Evolutionary conservation across 176 grass and related monocot genomes (phyloP).

Genomic region (Elymus sibiricus): DNA sequence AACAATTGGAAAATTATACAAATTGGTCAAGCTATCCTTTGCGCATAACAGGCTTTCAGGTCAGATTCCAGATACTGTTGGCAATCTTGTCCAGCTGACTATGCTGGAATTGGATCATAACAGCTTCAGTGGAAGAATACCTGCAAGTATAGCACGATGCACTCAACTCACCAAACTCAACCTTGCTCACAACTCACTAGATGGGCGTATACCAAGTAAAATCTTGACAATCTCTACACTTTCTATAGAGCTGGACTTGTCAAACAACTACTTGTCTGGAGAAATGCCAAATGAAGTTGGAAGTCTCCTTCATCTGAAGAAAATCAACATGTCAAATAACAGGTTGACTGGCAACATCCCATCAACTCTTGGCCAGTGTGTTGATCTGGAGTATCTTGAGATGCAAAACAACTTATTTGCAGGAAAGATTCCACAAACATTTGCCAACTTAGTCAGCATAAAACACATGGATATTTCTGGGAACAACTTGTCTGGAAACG

Average conservation of each 20-base stretch:
- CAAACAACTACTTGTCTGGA: slow-evolving; percentile 51
- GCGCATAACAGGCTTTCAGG: slow-evolving; percentile 45
- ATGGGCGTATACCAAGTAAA: slow-evolving; percentile 39
- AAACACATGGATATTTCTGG: slow-evolving; percentile 49
- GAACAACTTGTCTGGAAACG: slow-evolving; percentile 44
- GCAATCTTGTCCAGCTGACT: slow-evolving; percentile 39
- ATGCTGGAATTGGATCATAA: slow-evolving; percentile 36
- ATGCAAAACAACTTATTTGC: slow-evolving; percentile 46
- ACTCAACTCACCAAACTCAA: slow-evolving; percentile 30
- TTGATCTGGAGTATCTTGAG: slow-evolving; percentile 36
- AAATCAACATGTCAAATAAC: slow-evolving; percentile 46
- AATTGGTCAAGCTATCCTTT: slow-evolving; percentile 22
- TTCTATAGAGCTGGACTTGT: slow-evolving; percentile 36
- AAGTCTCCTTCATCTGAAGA: slow-evolving; percentile 28
- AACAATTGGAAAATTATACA: slow-evolving; percentile 33
- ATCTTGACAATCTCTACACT: slow-evolving; percentile 35
- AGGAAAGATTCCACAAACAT: slow-evolving; percentile 48
- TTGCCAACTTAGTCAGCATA: slow-evolving; percentile 25
- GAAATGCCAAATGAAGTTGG: slow-evolving; percentile 42
- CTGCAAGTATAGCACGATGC: slow-evolving; percentile 25
- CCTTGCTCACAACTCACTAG: slow-evolving; percentile 53
- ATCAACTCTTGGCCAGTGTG: slow-evolving; percentile 32
- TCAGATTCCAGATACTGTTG: slow-evolving; percentile 25
- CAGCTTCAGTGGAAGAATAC: slow-evolving; percentile 45
- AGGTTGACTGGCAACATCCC: slow-evolving; percentile 41